Percentiles rank a stretch among this genome's conserved stretches.
phyloP scores from a whole-genome alignment of 768 basidiomycete species.

The Phallus indusiatus region DNA sequence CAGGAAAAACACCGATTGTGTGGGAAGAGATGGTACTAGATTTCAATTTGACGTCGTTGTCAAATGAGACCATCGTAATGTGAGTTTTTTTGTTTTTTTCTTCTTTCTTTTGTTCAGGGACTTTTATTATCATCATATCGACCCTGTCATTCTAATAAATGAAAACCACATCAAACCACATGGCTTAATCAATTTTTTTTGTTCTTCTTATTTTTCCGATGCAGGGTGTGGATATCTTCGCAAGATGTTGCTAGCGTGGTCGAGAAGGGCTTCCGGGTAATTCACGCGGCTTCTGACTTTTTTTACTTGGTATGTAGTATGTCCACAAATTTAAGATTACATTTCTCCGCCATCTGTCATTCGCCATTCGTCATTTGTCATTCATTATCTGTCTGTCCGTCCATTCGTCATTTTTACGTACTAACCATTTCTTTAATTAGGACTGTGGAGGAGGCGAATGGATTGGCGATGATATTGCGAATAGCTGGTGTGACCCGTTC shows the following conservation, averaged over 20 bases:
- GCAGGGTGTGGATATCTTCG: slow-evolving; percentile 22
- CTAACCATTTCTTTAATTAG: background rate
- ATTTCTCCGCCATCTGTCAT: no score
- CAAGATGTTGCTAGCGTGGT: slow-evolving; percentile 17
- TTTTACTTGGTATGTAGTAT: slow-evolving; percentile 23
- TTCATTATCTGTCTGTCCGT: no score
- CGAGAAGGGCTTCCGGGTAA: slow-evolving; percentile 21
- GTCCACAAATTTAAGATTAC: background rate
- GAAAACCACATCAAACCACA: background rate
- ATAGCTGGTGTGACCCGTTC: slow-evolving; percentile 24
- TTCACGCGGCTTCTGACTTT: slow-evolving; percentile 27
- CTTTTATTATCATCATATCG: no score
- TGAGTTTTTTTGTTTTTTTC: slow-evolving; percentile 11
- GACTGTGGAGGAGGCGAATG: slow-evolving; percentile 33
- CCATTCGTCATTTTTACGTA: no score
- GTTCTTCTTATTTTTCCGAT: no score
- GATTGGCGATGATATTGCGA: slow-evolving; percentile 28
- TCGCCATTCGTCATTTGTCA: no score
- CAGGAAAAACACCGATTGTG: slow-evolving; percentile 26
- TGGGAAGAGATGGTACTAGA: slow-evolving; percentile 31
- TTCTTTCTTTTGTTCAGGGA: no score
- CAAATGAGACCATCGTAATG: slow-evolving; percentile 15
- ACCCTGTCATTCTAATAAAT: no score
- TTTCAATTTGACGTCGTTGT: slow-evolving; percentile 13
- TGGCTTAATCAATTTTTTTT: slow-evolving; percentile 7